Conservation (phyloP, 1,284 basidiomycete species). For the Polyporus tsugae region DNA sequence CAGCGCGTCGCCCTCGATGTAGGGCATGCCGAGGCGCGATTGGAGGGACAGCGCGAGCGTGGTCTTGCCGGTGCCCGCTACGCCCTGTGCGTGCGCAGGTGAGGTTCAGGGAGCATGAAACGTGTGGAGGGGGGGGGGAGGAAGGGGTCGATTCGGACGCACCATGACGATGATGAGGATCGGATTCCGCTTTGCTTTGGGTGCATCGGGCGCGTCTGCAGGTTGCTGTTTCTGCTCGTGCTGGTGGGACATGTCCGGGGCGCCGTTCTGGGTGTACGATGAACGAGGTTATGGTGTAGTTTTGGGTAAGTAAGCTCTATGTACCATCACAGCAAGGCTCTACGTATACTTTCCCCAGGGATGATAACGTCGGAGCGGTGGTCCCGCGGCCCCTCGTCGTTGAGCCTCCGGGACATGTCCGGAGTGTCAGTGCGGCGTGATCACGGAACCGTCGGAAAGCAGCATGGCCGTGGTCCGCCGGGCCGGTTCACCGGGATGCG, state of each 20-base stretch:
- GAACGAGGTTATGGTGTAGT: neutral
- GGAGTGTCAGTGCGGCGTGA: neutral
- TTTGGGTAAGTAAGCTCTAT: neutral
- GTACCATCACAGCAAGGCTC: neutral
- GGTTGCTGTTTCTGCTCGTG: slow-evolving; percentile 9
- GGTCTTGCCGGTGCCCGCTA: slow-evolving; percentile 88
- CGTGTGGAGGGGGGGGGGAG: neutral
- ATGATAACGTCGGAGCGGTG: neutral
- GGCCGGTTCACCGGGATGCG: too few species aligned
- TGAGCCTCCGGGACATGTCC: neutral
- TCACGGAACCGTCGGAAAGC: too few species aligned
- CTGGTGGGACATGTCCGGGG: slow-evolving; percentile 19
- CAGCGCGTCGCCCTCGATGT: slow-evolving; percentile 91
- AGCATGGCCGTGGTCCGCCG: too few species aligned
- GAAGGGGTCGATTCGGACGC: slow-evolving; percentile 25
- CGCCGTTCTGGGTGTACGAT: neutral
- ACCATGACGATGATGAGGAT: slow-evolving; percentile 60
- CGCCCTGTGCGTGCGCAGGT: slow-evolving; percentile 59
- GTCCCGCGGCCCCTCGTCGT: neutral
- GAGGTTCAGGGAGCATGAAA: neutral
- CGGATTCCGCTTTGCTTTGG: slow-evolving; percentile 32
- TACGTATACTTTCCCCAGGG: neutral
- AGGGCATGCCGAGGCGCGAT: slow-evolving; percentile 68
- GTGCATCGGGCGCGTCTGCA: slow-evolving; percentile 16
- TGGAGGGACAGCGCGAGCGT: slow-evolving; percentile 81